Evolutionary conservation across 768 basidiomycete genomes (phyloP).

Genomic region (Lentinula boryana): DNA sequence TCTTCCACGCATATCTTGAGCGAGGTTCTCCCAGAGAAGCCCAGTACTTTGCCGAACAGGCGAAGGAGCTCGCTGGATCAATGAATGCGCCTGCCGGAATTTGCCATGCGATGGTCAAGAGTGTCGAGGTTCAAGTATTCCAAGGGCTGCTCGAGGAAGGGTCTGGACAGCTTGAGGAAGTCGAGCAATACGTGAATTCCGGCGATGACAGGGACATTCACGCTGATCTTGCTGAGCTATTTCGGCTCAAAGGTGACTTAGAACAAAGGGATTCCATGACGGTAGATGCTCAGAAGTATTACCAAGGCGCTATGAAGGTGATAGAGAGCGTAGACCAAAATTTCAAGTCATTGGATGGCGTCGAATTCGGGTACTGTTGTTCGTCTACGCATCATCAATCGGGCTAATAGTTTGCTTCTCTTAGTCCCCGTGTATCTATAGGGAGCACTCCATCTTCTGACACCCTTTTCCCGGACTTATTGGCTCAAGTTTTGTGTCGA

Average conservation of each 20-base stretch:
- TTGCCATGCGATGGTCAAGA: slow-evolving; percentile 59
- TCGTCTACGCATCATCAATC: not conserved
- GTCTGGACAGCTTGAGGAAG: slow-evolving; percentile 37
- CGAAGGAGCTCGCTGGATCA: slow-evolving; percentile 63
- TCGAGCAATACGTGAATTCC: slow-evolving; percentile 31
- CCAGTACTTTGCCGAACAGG: slow-evolving; percentile 78
- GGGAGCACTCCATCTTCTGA: slow-evolving; percentile 32
- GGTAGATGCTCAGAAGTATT: slow-evolving; percentile 42
- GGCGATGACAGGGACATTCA: slow-evolving; percentile 41
- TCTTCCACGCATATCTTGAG: slow-evolving; percentile 56
- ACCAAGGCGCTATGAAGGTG: slow-evolving; percentile 49
- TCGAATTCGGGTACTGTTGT: slow-evolving; percentile 34
- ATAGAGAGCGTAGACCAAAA: slow-evolving; percentile 55
- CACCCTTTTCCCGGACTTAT: slow-evolving; percentile 51
- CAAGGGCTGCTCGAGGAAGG: slow-evolving; percentile 57
- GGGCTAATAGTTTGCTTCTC: slow-evolving; percentile 3
- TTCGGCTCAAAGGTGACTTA: slow-evolving; percentile 51
- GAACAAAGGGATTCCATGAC: slow-evolving; percentile 32
- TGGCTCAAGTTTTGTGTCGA: slow-evolving; percentile 58
- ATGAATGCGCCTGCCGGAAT: slow-evolving; percentile 60
- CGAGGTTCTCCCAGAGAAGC: slow-evolving; percentile 84
- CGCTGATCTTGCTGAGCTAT: slow-evolving; percentile 53
- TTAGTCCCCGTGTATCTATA: slow-evolving; percentile 40
- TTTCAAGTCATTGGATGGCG: slow-evolving; percentile 47
- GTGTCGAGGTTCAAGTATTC: slow-evolving; percentile 66